These are phyloP conservation scores for Physcomitrium patens DNA, from an alignment of 225 moss, liverwort and hornwort species.

Conservation along the genomic window DNA sequence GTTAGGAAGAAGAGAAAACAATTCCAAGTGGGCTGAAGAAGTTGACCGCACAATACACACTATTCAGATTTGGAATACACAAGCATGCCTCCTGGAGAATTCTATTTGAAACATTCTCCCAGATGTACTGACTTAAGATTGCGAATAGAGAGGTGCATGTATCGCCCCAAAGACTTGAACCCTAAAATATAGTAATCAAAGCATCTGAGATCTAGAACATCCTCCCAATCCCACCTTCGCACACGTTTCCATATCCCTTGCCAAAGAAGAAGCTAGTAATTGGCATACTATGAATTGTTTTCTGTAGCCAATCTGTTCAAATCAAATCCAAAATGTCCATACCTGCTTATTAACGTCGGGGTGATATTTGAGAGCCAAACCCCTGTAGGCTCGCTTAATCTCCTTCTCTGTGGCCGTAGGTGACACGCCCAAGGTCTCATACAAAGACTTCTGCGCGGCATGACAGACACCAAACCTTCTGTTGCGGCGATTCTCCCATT, in stretches of 20 bases:
- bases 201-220: background rate
- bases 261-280: background rate
- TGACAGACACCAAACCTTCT: conserved; percentile 28
- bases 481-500: conserved; percentile 14
- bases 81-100: background rate
- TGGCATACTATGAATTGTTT: background rate
- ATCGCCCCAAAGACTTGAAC: background rate
- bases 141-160: background rate
- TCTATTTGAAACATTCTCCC: background rate
- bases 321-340: background rate
- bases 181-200: background rate
- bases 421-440: conserved; percentile 52
- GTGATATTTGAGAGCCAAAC: conserved; percentile 59
- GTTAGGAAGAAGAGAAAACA: too few species aligned
- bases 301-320: background rate
- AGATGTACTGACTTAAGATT: background rate
- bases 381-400: conserved; percentile 56
- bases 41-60: background rate
- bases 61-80: background rate
- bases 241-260: background rate
- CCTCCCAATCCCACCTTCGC: background rate
- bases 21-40: background rate
- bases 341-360: conserved; percentile 69
- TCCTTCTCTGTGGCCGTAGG: conserved; percentile 56
- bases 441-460: conserved; percentile 44